Evolutionary conservation across 2,329 filamentous ascomycete genomes (phyloP).

Genomic region (Arthrobotrys conoides): DNA sequence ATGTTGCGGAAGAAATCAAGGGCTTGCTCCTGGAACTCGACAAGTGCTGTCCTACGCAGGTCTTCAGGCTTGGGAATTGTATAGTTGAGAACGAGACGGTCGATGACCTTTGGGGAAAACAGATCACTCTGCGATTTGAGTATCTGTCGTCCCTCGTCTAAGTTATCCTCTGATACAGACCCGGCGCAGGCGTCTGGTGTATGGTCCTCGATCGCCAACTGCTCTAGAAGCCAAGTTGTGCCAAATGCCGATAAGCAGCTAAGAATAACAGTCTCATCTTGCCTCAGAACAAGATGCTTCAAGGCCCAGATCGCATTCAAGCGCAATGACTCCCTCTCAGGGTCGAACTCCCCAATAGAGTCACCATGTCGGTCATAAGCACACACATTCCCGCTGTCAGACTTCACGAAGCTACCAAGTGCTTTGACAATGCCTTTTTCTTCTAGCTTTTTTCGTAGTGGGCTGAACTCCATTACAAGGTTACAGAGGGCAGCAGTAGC

Average conservation of each 20-base stretch:
- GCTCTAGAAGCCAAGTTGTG: slow-evolving; percentile 82
- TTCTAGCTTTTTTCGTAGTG: slow-evolving; percentile 84
- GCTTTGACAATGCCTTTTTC: slow-evolving; percentile 81
- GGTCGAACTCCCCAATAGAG: slow-evolving; percentile 48
- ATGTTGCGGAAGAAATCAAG: slow-evolving; percentile 92
- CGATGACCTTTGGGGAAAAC: slow-evolving; percentile 40
- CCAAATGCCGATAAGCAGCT: slow-evolving; percentile 82
- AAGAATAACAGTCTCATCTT: slow-evolving; percentile 80
- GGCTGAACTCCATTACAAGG: slow-evolving; percentile 87
- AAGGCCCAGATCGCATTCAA: slow-evolving; percentile 92
- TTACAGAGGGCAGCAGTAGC: slow-evolving; percentile 89
- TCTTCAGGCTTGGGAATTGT: slow-evolving; percentile 39
- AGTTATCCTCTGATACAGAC: slow-evolving; percentile 29
- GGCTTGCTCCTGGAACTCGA: slow-evolving; percentile 87
- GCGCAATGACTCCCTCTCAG: slow-evolving; percentile 72
- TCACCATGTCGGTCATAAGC: slow-evolving; percentile 44
- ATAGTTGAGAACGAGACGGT: slow-evolving; percentile 48
- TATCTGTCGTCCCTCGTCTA: slow-evolving; percentile 37
- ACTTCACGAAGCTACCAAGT: slow-evolving; percentile 87
- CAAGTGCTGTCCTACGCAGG: slow-evolving; percentile 61
- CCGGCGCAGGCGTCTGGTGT: slow-evolving; percentile 41
- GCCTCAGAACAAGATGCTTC: slow-evolving; percentile 86
- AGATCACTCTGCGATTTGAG: slow-evolving; percentile 44
- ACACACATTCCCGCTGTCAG: slow-evolving; percentile 74
- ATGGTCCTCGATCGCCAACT: slow-evolving; percentile 70